These are phyloP conservation scores for Acacia concinna DNA, from an alignment of 331 rosid genomes.

Conservation along the genomic window DNA sequence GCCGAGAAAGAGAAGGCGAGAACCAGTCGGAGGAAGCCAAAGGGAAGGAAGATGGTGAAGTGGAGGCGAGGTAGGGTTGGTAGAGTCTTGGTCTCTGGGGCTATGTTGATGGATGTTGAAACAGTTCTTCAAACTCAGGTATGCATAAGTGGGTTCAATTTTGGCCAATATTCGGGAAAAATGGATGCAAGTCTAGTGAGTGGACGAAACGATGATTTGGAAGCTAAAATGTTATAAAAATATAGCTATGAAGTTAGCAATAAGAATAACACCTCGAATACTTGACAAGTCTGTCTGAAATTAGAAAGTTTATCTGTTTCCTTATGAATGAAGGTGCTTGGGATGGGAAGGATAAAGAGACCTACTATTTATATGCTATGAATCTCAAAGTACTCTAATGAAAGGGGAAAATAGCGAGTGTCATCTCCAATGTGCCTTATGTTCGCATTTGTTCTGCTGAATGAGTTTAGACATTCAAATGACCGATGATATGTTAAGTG, in stretches of 20 bases:
- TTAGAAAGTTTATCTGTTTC: neutral
- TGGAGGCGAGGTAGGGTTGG: slow-evolving; percentile 49
- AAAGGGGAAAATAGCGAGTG: neutral
- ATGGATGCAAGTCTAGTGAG: neutral
- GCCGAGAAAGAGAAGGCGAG: slow-evolving; percentile 40
- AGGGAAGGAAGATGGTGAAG: slow-evolving; percentile 45
- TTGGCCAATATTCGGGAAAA: neutral
- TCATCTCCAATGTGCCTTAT: neutral
- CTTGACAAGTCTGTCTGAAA: neutral
- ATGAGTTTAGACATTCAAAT: neutral
- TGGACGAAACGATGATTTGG: neutral
- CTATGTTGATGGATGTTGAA: slow-evolving; percentile 85
- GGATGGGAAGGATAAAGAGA: neutral
- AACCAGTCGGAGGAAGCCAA: slow-evolving; percentile 36
- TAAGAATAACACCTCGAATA: neutral
- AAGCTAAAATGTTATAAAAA: neutral
- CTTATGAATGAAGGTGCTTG: neutral
- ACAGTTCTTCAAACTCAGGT: slow-evolving; percentile 94
- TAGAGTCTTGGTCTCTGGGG: slow-evolving; percentile 62
- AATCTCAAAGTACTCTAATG: neutral
- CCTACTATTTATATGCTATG: neutral
- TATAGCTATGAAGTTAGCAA: neutral
- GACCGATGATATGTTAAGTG: neutral
- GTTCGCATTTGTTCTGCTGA: neutral
- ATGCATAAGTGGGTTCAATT: neutral